Conservation (phyloP, 2,329 filamentous ascomycete genomes). For the Fusarium verticillioides region DNA sequence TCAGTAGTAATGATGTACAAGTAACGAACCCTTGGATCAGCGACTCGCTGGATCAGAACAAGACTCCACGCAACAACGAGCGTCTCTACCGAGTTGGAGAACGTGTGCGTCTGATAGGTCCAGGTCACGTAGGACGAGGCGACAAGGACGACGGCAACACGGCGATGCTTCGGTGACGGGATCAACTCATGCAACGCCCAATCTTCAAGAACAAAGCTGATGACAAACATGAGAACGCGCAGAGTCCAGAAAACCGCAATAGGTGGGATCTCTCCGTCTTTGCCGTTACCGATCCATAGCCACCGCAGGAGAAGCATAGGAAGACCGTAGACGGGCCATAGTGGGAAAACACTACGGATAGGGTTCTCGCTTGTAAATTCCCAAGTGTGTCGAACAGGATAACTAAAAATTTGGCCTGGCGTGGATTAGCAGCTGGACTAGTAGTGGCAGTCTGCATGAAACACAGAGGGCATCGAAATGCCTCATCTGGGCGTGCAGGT, state of each 20-base stretch:
- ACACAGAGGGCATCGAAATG: not conserved
- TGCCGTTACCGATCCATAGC: conserved; percentile 87
- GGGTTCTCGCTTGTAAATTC: conserved; percentile 91
- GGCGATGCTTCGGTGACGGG: conserved; percentile 75
- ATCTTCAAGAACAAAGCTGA: conserved; percentile 97
- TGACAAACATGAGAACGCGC: conserved; percentile 88
- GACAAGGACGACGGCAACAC: conserved; percentile 82
- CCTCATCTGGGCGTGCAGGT: too few species aligned
- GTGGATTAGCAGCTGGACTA: conserved; percentile 22
- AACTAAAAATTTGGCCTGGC: conserved; percentile 89
- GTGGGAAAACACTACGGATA: conserved; percentile 93
- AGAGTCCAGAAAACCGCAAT: conserved; percentile 89
- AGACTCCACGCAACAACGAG: conserved; percentile 92
- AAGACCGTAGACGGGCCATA: conserved; percentile 95
- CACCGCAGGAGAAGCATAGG: conserved; percentile 94
- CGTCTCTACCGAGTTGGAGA: conserved; percentile 97
- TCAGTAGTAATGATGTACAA: conserved; percentile 4
- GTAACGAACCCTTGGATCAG: conserved; percentile 75
- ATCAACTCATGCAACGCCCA: conserved; percentile 97
- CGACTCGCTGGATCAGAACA: conserved; percentile 88
- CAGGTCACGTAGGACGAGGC: conserved; percentile 98
- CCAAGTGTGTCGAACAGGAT: conserved; percentile 91
- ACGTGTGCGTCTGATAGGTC: conserved; percentile 98
- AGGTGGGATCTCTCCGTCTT: conserved; percentile 82
- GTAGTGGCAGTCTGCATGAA: not conserved